Base-by-base conservation (phyloP, 2,329 filamentous ascomycete species). In the Neopestalotiopsis sp. region DNA sequence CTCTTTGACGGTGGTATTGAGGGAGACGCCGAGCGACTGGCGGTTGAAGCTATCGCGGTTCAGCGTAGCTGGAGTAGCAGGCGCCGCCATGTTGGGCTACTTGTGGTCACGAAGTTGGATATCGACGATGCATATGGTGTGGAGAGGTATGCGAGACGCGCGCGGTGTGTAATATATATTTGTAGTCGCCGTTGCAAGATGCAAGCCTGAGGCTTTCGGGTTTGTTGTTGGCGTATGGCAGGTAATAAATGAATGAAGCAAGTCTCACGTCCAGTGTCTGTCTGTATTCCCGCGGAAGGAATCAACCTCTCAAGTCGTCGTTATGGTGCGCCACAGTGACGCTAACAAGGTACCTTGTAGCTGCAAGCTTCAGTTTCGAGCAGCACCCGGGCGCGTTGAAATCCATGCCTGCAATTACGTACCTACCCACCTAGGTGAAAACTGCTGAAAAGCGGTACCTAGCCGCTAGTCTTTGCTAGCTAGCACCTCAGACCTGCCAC, bases 1-100 rank as follows among this genome's bases (percentile, higher is more conserved):
- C 87, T 92, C 84, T 79, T 93, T 93, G 71, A 94, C 88, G 71
- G 84, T 84, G 67, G 82, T 84, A 76, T 94, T 90, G 61, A 93
- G 85, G 45, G 85, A 84, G 61, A 82, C 80, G 71, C 92, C 92
- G 66, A 95, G 86, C 70, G 92, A 93, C 81, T 92, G 89, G 72
- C 86, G 78, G 75, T 90, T 89, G 76, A 81, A 89, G 65, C 80
- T 79, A 76, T 91, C 88, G 74, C 88, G 87, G 30, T 57, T 61
- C 20, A 67, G 65, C 34, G 66, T 65, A 45, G 59, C 32, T 62
- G 59, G 63, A n/a, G 40, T 56, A 45, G 69, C 66, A 45, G 63
- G 20, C 40, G 67, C 17, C 34, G 57, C 61, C 61, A 66, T 61
- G 20, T 28, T 67, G 66, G 34, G 59, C 65, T 67, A 67, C 9